A percentile compares a stretch with the other conserved stretches of the same genome.
These are phyloP conservation scores for Poteriospumella lacustris DNA, from an alignment of 108 stramenopile species.

Conservation along the genomic window DNA sequence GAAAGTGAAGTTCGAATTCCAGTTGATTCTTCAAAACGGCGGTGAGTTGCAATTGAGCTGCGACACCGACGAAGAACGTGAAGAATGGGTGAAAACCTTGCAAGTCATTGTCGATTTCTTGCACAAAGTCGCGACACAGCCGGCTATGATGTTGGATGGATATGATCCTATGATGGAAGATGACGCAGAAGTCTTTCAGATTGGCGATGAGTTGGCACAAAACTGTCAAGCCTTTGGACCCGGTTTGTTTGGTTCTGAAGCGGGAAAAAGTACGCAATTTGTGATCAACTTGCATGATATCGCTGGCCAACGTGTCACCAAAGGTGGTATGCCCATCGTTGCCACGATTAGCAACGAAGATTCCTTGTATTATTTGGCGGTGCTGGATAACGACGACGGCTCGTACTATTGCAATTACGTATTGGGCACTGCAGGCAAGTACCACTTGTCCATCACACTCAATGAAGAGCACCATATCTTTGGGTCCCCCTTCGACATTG, in stretches of 20 bases:
- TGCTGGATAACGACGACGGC: slow-evolving; percentile 4
- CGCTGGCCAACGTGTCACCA: background rate
- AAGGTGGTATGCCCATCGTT: slow-evolving; percentile 1
- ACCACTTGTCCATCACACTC: background rate
- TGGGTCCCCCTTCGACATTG: slow-evolving; percentile 23
- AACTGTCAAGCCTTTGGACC: slow-evolving; percentile 21
- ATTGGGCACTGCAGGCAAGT: background rate
- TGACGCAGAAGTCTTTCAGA: background rate
- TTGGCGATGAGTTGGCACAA: slow-evolving; percentile 18
- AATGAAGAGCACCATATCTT: slow-evolving; percentile 27
- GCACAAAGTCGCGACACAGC: background rate
- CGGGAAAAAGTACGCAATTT: background rate
- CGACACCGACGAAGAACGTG: background rate
- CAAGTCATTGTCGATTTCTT: background rate
- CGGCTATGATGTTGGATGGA: slow-evolving; percentile 1
- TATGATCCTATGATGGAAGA: slow-evolving; percentile 25
- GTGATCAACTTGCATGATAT: background rate
- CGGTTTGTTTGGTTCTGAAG: slow-evolving; percentile 19
- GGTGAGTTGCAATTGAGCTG: background rate
- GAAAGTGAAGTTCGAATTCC: slow-evolving; percentile 25
- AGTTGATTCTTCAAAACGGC: slow-evolving; percentile 1
- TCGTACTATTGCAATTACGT: background rate
- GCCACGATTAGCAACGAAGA: slow-evolving; percentile 10
- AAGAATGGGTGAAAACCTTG: slow-evolving; percentile 19
- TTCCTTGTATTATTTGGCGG: background rate